These are phyloP conservation scores for Arctium lappa DNA, from an alignment of 129 eudicot species.

Conservation along the genomic window DNA sequence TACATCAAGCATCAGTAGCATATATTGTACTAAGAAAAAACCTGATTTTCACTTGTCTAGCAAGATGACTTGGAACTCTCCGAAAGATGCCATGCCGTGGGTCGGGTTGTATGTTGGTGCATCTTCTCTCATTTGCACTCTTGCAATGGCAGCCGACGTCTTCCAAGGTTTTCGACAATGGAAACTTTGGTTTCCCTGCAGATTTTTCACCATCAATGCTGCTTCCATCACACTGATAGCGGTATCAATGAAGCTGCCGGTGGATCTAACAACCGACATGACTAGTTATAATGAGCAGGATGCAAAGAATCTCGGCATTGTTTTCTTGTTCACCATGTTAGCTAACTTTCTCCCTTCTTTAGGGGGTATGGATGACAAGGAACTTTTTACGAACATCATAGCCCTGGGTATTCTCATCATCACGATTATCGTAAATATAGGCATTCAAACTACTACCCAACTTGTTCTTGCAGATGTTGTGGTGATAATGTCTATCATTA, in stretches of 20 bases:
- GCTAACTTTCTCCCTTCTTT: constrained; percentile 21
- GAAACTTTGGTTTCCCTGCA: constrained; percentile 35
- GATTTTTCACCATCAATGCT: constrained; percentile 36
- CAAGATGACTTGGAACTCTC: neutral
- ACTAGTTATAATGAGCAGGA: neutral
- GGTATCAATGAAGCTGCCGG: constrained; percentile 33
- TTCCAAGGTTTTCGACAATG: constrained; percentile 16
- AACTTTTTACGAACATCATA: neutral
- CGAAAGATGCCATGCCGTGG: constrained; percentile 25
- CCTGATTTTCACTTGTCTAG: neutral
- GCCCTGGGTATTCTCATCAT: constrained; percentile 6
- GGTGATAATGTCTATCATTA: neutral
- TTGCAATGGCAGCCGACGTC: constrained; percentile 35
- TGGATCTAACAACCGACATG: constrained; percentile 14
- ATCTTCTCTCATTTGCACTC: constrained; percentile 31
- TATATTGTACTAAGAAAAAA: neutral
- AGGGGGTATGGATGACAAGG: constrained; percentile 13
- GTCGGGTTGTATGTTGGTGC: constrained; percentile 36
- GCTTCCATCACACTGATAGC: constrained; percentile 32
- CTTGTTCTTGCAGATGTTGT: too few relatives aligned
- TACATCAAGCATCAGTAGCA: neutral
- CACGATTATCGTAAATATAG: neutral
- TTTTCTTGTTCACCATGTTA: constrained; percentile 8
- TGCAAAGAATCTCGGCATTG: neutral
- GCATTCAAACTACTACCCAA: neutral